Conservation (phyloP, 495 filamentous ascomycete species). For the Hypoxylon cercidicola region DNA sequence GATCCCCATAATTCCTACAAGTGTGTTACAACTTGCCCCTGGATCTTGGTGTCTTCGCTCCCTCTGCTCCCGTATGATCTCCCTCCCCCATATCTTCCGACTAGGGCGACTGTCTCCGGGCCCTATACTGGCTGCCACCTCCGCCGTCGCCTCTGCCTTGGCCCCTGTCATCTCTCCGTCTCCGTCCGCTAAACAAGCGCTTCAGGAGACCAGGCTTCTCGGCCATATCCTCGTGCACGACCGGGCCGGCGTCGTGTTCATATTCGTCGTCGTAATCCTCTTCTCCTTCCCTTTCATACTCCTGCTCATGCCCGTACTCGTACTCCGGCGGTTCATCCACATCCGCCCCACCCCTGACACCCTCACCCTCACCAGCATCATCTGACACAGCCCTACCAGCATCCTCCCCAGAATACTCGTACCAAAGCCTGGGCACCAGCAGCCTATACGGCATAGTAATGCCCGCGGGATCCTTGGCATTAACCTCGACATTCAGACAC, state of each 20-base stretch:
- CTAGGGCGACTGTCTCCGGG: conserved; percentile 28
- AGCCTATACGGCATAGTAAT: conserved; percentile 88
- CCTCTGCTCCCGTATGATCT: conserved; percentile 28
- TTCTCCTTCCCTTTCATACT: conserved; percentile 1
- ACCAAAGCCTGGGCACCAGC: conserved; percentile 80
- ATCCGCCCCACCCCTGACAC: background rate
- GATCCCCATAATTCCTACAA: conserved; percentile 11
- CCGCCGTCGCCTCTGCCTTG: background rate
- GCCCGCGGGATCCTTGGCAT: conserved; percentile 84
- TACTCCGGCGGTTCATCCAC: conserved; percentile 5
- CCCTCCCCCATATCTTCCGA: conserved; percentile 16
- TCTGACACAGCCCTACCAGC: too few relatives aligned
- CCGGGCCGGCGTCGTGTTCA: conserved; percentile 14
- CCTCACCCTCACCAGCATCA: too few relatives aligned
- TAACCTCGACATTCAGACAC: conserved; percentile 86
- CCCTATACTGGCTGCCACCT: conserved; percentile 25
- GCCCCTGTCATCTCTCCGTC: background rate
- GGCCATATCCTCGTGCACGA: background rate
- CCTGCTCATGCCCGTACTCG: conserved; percentile 8
- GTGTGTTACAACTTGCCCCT: conserved; percentile 21
- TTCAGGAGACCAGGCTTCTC: conserved; percentile 24
- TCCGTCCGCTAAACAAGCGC: conserved; percentile 30
- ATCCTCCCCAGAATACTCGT: conserved; percentile 56
- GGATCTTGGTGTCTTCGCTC: background rate
- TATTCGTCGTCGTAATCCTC: conserved; percentile 18